These are phyloP conservation scores for Populus hybrid DNA, from an alignment of 441 rosid genomes.

Conservation along the genomic window DNA sequence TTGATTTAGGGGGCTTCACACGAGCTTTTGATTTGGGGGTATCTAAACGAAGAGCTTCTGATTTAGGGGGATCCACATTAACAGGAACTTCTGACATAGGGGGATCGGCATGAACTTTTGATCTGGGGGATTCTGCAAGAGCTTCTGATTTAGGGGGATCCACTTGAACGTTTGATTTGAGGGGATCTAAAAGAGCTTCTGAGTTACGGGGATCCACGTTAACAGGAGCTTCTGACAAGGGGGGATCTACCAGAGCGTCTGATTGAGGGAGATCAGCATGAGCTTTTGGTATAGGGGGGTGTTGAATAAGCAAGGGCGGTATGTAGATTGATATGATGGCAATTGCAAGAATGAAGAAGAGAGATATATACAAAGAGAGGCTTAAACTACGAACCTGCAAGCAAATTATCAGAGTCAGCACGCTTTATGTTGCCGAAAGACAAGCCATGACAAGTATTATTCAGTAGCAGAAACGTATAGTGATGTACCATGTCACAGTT, in stretches of 20 bases:
- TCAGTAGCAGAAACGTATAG: neutral
- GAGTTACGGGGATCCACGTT: neutral
- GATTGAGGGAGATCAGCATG: neutral
- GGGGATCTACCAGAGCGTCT: neutral
- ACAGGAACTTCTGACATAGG: constrained; percentile 10
- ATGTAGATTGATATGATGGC: constrained; percentile 18
- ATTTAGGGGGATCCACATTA: neutral
- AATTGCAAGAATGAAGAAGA: constrained; percentile 25
- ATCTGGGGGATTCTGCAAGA: neutral
- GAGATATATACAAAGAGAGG: neutral
- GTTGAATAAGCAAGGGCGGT: neutral
- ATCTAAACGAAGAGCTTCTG: neutral
- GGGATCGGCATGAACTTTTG: neutral
- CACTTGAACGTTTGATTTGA: neutral
- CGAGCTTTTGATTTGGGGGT: constrained; percentile 12
- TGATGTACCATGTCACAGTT: neutral
- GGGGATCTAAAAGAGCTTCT: neutral
- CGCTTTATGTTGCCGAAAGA: neutral
- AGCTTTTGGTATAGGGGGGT: constrained; percentile 9
- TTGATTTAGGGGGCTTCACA: neutral
- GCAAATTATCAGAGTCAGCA: neutral
- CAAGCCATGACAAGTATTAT: neutral
- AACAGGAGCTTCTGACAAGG: constrained; percentile 8
- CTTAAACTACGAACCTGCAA: constrained; percentile 30
- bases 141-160: constrained; percentile 6